phyloP scores from a whole-genome alignment of 1,284 basidiomycete genomes.

The Puccinia polysora region DNA sequence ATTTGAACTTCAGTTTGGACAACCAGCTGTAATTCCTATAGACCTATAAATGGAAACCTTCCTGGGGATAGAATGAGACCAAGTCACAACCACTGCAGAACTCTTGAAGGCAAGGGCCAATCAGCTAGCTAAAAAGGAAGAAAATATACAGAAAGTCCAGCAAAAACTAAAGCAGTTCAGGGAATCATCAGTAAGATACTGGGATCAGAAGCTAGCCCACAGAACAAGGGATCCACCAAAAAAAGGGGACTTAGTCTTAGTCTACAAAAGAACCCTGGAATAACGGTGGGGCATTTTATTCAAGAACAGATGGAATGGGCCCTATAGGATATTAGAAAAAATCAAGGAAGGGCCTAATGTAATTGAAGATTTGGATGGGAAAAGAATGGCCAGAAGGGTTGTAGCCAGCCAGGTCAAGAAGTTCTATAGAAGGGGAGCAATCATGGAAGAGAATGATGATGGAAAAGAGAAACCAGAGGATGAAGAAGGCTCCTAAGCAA shows the following conservation, averaged over 20 bases:
- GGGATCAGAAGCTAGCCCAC: constrained; percentile 12
- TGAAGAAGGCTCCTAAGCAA: too few relatives aligned
- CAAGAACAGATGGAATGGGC: too few relatives aligned
- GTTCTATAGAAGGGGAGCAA: background rate
- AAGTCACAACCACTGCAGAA: background rate
- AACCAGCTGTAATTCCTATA: constrained; percentile 14
- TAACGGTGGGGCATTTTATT: background rate
- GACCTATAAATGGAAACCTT: constrained; percentile 1
- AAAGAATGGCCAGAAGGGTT: too few relatives aligned
- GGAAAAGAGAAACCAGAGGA: background rate
- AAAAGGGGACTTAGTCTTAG: background rate
- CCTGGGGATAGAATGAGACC: constrained; percentile 1
- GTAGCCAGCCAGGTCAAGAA: background rate
- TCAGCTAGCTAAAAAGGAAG: constrained; percentile 3
- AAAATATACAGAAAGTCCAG: background rate
- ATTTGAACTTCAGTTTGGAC: constrained; percentile 29
- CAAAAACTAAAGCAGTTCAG: background rate
- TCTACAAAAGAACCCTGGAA: background rate
- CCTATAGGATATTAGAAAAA: too few relatives aligned
- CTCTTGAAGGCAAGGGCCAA: background rate
- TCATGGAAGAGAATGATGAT: background rate
- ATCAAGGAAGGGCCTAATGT: too few relatives aligned
- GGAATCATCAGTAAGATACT: background rate
- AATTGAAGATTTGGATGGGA: too few relatives aligned
- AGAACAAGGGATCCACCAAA: background rate